Evolutionary conservation across 2,329 filamentous ascomycete species (phyloP).

Genomic region (Juglanconis oblonga): DNA sequence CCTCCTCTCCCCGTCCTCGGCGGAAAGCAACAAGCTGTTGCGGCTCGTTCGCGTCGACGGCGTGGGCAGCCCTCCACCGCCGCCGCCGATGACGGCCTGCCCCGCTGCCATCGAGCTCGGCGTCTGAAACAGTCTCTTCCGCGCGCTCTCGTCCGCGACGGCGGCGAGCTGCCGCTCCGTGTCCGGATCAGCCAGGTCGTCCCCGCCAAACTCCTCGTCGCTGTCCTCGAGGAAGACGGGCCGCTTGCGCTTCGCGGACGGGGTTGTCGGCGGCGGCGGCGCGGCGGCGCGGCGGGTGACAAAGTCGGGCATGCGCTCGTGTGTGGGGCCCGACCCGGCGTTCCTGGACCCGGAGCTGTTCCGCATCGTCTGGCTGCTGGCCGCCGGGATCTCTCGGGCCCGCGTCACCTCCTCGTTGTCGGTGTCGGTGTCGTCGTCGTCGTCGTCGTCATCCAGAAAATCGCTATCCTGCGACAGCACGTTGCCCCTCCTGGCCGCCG

Average conservation of each 20-base stretch:
- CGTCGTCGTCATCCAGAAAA: neutral
- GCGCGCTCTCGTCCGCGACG: slow-evolving; percentile 34
- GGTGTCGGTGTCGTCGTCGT: neutral
- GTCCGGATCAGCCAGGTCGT: slow-evolving; percentile 35
- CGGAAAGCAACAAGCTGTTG: slow-evolving; percentile 14
- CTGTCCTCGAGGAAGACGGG: slow-evolving; percentile 23
- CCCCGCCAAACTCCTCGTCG: slow-evolving; percentile 24
- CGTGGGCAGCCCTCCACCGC: slow-evolving; percentile 27
- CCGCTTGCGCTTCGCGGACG: slow-evolving; percentile 30
- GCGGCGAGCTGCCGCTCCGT: slow-evolving; percentile 35
- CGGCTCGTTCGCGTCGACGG: slow-evolving; percentile 23
- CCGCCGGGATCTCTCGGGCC: neutral
- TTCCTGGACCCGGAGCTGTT: neutral
- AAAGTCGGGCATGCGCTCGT: neutral
- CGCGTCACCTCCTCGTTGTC: slow-evolving; percentile 4
- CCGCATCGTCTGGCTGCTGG: neutral
- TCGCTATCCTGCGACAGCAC: neutral
- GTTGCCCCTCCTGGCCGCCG: neutral
- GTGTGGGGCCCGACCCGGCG: neutral
- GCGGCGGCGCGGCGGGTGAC: neutral
- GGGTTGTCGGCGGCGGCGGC: neutral
- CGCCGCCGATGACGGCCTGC: slow-evolving; percentile 20
- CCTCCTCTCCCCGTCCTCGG: slow-evolving; percentile 11
- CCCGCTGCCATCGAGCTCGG: slow-evolving; percentile 20
- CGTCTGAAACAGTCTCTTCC: slow-evolving; percentile 27